Percentiles rank a stretch among this genome's conserved stretches.
Evolutionary conservation across 805 yeast genomes (phyloP).

Genomic region (Phaffomyces thermotolerans): DNA sequence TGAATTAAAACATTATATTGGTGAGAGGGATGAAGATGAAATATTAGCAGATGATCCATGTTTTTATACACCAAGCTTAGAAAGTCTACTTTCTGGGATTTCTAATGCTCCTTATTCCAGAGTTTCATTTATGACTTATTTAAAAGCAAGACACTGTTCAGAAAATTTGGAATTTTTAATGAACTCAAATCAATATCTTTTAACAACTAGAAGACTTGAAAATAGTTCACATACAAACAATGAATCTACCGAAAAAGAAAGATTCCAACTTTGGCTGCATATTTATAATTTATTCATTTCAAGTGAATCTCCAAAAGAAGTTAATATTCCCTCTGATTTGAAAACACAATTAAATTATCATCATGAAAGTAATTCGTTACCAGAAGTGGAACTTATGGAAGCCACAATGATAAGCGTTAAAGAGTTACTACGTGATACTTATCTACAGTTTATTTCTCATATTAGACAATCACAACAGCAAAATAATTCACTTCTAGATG

Average conservation of each 20-base stretch:
- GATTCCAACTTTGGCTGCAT: conserved; percentile 15
- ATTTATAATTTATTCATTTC: conserved; percentile 34
- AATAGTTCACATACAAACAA: neutral
- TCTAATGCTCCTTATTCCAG: conserved; percentile 22
- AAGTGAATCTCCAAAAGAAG: conserved; percentile 31
- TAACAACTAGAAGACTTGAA: conserved; percentile 4
- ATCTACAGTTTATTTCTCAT: conserved; percentile 18
- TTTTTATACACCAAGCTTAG: conserved; percentile 17
- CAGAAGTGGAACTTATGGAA: conserved; percentile 13
- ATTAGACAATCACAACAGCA: conserved; percentile 12
- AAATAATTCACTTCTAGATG: neutral
- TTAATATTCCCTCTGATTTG: conserved; percentile 22
- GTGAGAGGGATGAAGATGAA: conserved; percentile 1
- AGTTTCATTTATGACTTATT: conserved; percentile 20
- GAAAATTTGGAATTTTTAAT: conserved; percentile 23
- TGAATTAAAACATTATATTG: neutral
- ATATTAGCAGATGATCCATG: neutral
- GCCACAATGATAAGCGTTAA: conserved; percentile 18
- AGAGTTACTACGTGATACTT: conserved; percentile 20
- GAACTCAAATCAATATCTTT: conserved; percentile 14
- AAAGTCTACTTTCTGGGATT: conserved; percentile 17
- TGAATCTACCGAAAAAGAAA: conserved; percentile 1
- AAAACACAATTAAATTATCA: conserved; percentile 10
- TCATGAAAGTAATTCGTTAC: conserved; percentile 10
- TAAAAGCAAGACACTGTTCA: conserved; percentile 20